Percentiles rank a stretch among this genome's conserved stretches.
These are phyloP conservation scores for Sphagnum contortum DNA, from an alignment of 225 moss, liverwort and hornwort genomes.

Conservation along the genomic window DNA sequence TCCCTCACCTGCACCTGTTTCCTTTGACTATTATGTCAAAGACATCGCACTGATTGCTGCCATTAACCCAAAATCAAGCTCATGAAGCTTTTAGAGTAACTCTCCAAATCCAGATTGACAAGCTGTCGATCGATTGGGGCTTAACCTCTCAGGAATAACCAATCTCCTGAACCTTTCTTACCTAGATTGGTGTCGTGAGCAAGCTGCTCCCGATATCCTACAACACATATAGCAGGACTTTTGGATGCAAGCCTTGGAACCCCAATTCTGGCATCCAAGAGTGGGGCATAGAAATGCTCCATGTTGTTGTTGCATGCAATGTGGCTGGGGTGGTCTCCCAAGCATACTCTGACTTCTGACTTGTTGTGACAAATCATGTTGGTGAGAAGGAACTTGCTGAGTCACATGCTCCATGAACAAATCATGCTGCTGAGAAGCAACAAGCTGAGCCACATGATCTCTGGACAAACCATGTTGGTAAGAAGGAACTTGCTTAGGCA, in stretches of 20 bases:
- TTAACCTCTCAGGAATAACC: too few relatives aligned
- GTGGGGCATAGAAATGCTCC: not conserved
- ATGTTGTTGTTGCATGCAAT: not conserved
- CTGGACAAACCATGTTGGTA: not conserved
- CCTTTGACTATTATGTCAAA: too few relatives aligned
- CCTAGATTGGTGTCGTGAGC: not conserved
- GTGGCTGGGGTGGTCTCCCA: not conserved
- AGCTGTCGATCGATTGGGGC: too few relatives aligned
- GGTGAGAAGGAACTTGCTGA: not conserved
- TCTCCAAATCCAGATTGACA: too few relatives aligned
- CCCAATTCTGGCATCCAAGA: not conserved
- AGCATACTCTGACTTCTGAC: not conserved
- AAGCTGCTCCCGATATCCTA: not conserved
- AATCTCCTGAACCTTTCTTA: too few relatives aligned
- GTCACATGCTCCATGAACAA: not conserved
- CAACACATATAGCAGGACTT: slow-evolving; percentile 3
- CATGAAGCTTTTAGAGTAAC: too few relatives aligned
- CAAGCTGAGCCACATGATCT: not conserved
- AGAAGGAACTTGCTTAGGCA: not conserved
- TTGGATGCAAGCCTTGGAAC: not conserved
- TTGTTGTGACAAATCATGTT: not conserved
- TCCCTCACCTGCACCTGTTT: too few relatives aligned
- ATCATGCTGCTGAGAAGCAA: not conserved
- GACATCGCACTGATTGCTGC: too few relatives aligned
- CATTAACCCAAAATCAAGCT: too few relatives aligned